Base-by-base conservation (phyloP, 192 early-diverging fungal species). In the Backusella tuberculispora region DNA sequence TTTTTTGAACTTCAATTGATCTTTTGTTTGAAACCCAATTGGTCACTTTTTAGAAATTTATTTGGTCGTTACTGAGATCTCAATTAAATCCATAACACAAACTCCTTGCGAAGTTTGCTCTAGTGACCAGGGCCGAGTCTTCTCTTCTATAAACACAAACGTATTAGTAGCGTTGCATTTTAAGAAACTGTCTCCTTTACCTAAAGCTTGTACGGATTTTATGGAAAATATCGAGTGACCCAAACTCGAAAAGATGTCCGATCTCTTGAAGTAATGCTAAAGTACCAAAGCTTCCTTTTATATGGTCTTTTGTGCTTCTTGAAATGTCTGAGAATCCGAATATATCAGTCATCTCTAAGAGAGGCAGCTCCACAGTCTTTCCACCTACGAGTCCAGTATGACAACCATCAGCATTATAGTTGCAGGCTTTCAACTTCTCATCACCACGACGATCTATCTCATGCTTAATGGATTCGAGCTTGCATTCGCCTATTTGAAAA, bases 161-260 rank as follows among this genome's bases (percentile, higher is more conserved):
- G 17, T 66, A 66, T 66, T 38, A 66, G 64, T 42, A 42, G 17
- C 15, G 15, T 42, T 66, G 40, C 14, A 13, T 4, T 41, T 19
- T 66, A 41, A 66, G 64, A 66, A 66, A 66, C 64, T 66, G 5
- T 66, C 40, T 66, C 14, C 38, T 42, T 38, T 66, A 66, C 64
- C 38, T 66, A 66, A 41, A 5, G 14, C 15, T 8, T 66, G 64
- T 19, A 66, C 38, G 12, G 7, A 65, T 65, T 65, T 41, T 37
- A 12, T 65, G 34, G 10, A 65, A 65, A 5, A 29, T 65, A 1
- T 41, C 38, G 0, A 65, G 0, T 17, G 63, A 65, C 4, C 21
- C 63, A 14, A 66, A 66, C 3, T 66, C 64, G 10, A 66, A 42
- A 66, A 17, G 5, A 5, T 66, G 64, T 13, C 15, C 41, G 3